phyloP scores from a whole-genome alignment of 352 stramenopile species.

The Pythium aphanidermatum region DNA sequence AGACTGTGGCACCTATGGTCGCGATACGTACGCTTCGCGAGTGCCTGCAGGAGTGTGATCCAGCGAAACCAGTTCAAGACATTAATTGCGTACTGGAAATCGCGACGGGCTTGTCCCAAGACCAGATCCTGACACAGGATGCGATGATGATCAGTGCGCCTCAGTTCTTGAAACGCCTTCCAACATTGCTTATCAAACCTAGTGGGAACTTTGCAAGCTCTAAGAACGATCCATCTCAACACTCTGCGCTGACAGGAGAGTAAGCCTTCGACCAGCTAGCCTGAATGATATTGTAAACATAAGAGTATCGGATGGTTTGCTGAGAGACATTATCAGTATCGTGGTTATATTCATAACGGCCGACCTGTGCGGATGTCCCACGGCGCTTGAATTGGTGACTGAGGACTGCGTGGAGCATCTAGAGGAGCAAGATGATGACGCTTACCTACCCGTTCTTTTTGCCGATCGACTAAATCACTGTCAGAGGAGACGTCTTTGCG shows the following conservation, averaged over 20 bases:
- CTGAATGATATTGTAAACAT: too few relatives aligned
- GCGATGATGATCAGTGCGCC: conserved; percentile 38
- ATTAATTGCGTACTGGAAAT: conserved; percentile 30
- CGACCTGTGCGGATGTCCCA: conserved; percentile 39
- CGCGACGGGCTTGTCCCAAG: conserved; percentile 28
- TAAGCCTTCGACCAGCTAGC: too few relatives aligned
- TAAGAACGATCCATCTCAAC: too few relatives aligned
- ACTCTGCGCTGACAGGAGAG: too few relatives aligned
- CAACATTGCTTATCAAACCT: conserved; percentile 41
- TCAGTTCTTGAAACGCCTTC: conserved; percentile 34
- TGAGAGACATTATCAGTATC: too few relatives aligned
- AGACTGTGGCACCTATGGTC: conserved; percentile 27
- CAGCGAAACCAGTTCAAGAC: conserved; percentile 48
- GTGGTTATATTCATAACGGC: conserved; percentile 30
- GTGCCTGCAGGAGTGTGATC: conserved; percentile 40
- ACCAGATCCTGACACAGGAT: conserved; percentile 57
- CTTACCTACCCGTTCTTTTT: conserved; percentile 9
- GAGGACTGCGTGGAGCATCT: not conserved
- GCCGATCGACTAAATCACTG: conserved; percentile 4
- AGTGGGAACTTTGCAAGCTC: conserved; percentile 43
- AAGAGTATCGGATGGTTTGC: too few relatives aligned
- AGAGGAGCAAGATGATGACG: conserved; percentile 18
- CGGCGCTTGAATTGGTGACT: conserved; percentile 12
- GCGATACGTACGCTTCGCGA: conserved; percentile 33
- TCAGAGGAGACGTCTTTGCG: not conserved